Evolutionary conservation across 495 filamentous ascomycete genomes (phyloP).

Genomic region (Thozetella sp.): DNA sequence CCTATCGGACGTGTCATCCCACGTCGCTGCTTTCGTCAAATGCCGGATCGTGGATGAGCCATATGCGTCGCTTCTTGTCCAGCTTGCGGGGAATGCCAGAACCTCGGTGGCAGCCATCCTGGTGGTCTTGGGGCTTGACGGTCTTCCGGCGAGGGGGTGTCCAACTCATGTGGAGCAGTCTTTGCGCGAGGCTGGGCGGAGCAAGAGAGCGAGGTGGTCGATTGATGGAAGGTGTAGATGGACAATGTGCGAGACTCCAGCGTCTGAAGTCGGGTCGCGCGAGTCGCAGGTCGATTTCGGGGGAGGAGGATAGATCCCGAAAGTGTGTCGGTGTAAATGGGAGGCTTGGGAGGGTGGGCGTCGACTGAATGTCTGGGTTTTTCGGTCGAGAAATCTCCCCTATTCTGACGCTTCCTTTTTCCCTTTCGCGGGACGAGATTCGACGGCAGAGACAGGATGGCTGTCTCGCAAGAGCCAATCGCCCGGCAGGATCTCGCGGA

Average conservation of each 20-base stretch:
- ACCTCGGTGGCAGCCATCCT: constrained; percentile 44
- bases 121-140: constrained; percentile 37
- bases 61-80: constrained; percentile 25
- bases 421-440: constrained; percentile 20
- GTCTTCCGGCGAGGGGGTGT: constrained; percentile 21
- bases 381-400: constrained; percentile 5
- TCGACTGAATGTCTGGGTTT: neutral
- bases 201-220: constrained; percentile 7
- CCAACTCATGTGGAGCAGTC: constrained; percentile 46
- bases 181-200: constrained; percentile 13
- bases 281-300: neutral
- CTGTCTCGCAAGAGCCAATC: constrained; percentile 24
- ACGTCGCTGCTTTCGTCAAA: constrained; percentile 19
- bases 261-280: neutral
- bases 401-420: constrained; percentile 8
- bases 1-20: constrained; percentile 13
- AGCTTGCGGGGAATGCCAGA: constrained; percentile 28
- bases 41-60: constrained; percentile 14
- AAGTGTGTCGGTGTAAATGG: neutral
- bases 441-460: constrained; percentile 19
- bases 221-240: constrained; percentile 5
- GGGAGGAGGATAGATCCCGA: neutral
- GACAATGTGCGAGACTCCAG: constrained; percentile 5
- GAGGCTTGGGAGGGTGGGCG: neutral
- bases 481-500: constrained; percentile 21